A percentile compares a stretch with the other conserved stretches of the same genome.
Evolutionary conservation across 2,329 filamentous ascomycete genomes (phyloP).

Genomic region (Verticillium alfalfae): DNA sequence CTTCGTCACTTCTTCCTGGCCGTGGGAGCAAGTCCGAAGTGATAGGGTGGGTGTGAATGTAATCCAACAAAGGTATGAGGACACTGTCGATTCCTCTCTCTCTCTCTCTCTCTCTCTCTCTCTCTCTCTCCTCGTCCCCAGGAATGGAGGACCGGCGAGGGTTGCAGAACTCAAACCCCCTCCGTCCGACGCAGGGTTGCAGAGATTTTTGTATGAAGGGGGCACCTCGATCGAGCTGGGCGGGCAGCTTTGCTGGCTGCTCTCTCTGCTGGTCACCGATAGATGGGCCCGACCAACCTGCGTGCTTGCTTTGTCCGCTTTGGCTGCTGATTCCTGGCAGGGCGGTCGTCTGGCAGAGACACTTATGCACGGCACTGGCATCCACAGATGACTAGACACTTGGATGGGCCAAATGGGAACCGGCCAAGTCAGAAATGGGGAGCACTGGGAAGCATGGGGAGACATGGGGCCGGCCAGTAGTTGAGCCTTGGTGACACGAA

Average conservation of each 20-base stretch:
- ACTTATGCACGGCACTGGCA: constrained; percentile 8
- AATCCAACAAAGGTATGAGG: neutral
- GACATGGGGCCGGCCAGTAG: neutral
- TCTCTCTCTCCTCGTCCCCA: neutral
- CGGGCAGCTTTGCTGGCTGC: neutral
- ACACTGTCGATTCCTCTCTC: too few species aligned
- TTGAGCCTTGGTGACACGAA: neutral
- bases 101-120: too few species aligned
- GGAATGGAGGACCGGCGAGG: neutral
- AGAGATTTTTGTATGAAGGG: neutral
- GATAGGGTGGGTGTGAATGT: neutral
- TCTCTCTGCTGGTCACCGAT: neutral
- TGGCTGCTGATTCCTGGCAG: neutral
- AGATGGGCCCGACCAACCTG: neutral
- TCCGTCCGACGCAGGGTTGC: neutral
- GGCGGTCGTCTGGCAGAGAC: neutral
- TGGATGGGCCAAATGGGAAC: constrained; percentile 5
- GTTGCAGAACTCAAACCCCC: neutral
- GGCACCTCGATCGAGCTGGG: neutral
- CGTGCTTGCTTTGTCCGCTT: neutral
- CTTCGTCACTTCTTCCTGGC: neutral
- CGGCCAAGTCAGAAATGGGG: constrained; percentile 8
- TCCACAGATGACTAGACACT: neutral
- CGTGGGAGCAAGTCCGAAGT: neutral
- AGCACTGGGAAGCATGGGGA: neutral